Evolutionary conservation across 768 basidiomycete genomes (phyloP).

Genomic region (Boletellus sp.): DNA sequence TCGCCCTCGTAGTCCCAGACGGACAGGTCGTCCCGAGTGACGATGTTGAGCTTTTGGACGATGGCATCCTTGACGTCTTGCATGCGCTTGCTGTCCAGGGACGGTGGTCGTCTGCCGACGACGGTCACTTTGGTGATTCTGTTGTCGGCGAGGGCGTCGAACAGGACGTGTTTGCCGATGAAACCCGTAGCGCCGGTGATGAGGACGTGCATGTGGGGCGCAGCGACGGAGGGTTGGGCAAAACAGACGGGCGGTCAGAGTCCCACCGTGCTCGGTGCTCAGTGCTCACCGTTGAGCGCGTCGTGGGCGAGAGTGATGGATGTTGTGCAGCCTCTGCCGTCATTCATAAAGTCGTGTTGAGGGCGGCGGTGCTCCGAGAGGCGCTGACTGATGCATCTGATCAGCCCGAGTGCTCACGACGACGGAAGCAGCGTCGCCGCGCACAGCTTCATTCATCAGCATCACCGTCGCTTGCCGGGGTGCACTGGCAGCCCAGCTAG

Average conservation of each 20-base stretch:
- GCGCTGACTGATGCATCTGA: no score
- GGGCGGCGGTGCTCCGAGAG: no score
- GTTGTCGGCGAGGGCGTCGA: slow-evolving; percentile 17
- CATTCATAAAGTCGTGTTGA: no score
- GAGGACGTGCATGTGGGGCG: slow-evolving; percentile 20
- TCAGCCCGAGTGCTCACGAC: no score
- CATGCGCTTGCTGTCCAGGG: slow-evolving; percentile 19
- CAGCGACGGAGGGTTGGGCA: neutral
- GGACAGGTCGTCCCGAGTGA: slow-evolving; percentile 24
- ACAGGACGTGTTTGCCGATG: slow-evolving; percentile 19
- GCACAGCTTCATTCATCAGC: no score
- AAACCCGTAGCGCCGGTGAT: slow-evolving; percentile 27
- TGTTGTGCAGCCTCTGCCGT: no score
- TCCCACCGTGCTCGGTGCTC: no score
- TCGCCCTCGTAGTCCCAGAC: slow-evolving; percentile 28
- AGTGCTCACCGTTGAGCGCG: no score
- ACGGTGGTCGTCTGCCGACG: slow-evolving; percentile 20
- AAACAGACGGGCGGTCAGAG: neutral
- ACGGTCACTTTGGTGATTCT: slow-evolving; percentile 25
- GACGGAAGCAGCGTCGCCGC: no score
- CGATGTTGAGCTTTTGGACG: slow-evolving; percentile 19
- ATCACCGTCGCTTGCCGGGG: no score
- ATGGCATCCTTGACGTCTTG: slow-evolving; percentile 13
- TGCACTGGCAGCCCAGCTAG: no score
- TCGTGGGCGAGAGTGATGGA: no score